Percentiles rank a stretch among this genome's conserved stretches.
Evolutionary conservation across 495 filamentous ascomycete genomes (phyloP).

Genomic region (Aspergillus panamensis): DNA sequence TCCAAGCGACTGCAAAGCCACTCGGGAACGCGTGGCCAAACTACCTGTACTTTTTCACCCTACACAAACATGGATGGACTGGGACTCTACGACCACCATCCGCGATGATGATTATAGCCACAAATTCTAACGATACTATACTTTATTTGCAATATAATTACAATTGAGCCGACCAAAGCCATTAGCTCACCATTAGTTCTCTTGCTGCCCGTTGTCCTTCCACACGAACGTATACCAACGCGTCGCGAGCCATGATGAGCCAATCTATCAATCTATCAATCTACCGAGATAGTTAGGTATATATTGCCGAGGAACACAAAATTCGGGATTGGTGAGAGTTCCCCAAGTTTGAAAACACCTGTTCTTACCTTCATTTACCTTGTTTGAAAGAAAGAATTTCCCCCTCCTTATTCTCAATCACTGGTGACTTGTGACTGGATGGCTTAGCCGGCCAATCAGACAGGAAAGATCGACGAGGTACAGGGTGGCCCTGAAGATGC

Average conservation of each 20-base stretch:
- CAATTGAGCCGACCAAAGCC: not conserved
- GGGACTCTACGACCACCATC: not conserved
- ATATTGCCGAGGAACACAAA: too few relatives aligned
- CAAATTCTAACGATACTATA: not conserved
- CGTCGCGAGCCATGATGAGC: conserved; percentile 1
- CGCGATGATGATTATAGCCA: not conserved
- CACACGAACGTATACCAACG: not conserved
- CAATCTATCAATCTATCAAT: not conserved
- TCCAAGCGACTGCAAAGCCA: not conserved
- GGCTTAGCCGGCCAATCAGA: not conserved
- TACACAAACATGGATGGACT: not conserved
- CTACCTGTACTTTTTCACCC: too few relatives aligned
- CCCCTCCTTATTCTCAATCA: too few relatives aligned
- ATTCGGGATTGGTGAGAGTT: too few relatives aligned
- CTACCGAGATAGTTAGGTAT: too few relatives aligned
- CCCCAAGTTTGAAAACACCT: too few relatives aligned
- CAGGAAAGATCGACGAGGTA: not conserved
- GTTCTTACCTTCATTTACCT: too few relatives aligned
- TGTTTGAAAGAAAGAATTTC: too few relatives aligned
- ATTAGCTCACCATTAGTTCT: not conserved
- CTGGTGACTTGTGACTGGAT: too few relatives aligned
- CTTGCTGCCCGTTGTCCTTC: not conserved
- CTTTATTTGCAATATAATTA: not conserved
- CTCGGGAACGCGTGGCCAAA: not conserved
- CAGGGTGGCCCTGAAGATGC: not conserved